A percentile compares a stretch with the other conserved stretches of the same genome.
Evolutionary conservation across 495 filamentous ascomycete genomes (phyloP).

Genomic region (Podospora pseudocomata): DNA sequence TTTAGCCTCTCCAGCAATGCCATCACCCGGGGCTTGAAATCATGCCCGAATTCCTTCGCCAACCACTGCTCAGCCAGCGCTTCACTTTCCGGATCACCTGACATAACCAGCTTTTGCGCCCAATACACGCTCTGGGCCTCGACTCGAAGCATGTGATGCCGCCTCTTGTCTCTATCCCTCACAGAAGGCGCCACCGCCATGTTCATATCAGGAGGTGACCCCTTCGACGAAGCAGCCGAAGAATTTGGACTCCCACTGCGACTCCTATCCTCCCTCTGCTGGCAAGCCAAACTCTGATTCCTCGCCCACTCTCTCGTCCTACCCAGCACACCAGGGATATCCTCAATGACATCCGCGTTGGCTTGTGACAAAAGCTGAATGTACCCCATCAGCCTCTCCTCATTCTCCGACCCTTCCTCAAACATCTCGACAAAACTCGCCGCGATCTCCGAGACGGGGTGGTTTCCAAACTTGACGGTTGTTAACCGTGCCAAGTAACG

Average conservation of each 20-base stretch:
- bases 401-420: conserved; percentile 8
- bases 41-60: conserved; percentile 14
- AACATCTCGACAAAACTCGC: conserved; percentile 22
- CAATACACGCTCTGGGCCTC: conserved; percentile 29
- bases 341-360: conserved; percentile 27
- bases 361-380: conserved; percentile 26
- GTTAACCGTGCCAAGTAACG: conserved; percentile 22
- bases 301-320: conserved; percentile 26
- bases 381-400: conserved; percentile 28
- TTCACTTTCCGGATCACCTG: conserved; percentile 18
- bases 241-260: not conserved
- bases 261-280: conserved; percentile 3
- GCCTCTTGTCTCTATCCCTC: conserved; percentile 10
- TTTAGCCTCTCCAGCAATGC: conserved; percentile 7
- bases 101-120: conserved; percentile 30
- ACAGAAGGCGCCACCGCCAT: not conserved
- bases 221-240: not conserved
- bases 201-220: not conserved
- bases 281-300: conserved; percentile 29
- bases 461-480: conserved; percentile 24
- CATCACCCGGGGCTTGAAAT: conserved; percentile 20
- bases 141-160: conserved; percentile 29
- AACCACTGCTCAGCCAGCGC: conserved; percentile 26
- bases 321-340: conserved; percentile 16
- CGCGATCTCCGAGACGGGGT: conserved; percentile 25